Percentiles rank a stretch among this genome's conserved stretches.
These are phyloP conservation scores for Pseudogymnoascus sp. DNA, from an alignment of 2,329 filamentous ascomycete species.

Conservation along the genomic window DNA sequence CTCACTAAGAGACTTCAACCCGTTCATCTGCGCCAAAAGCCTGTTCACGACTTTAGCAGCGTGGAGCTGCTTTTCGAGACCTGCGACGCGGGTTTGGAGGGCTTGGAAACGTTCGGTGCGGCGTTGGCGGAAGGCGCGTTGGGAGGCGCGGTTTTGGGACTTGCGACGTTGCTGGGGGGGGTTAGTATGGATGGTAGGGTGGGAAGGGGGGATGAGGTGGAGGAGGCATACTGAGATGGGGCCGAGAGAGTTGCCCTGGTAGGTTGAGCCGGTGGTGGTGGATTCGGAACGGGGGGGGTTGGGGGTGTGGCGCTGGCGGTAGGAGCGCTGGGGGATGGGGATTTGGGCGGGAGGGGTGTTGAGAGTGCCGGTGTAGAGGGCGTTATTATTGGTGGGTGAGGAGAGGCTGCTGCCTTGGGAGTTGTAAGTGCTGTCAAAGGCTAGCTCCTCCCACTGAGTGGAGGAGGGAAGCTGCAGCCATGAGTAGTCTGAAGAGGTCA, in stretches of 20 bases:
- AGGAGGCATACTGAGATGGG: not conserved
- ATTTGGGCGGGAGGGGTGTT: not conserved
- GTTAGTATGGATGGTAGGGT: not conserved
- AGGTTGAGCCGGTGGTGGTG: no score
- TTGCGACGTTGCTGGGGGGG: not conserved
- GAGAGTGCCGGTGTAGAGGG: not conserved
- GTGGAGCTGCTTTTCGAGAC: not conserved
- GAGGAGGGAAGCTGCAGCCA: not conserved
- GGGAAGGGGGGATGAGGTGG: no score
- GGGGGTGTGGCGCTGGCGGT: not conserved
- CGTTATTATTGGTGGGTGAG: not conserved
- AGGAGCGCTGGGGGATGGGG: not conserved
- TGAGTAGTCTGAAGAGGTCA: not conserved
- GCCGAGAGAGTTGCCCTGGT: not conserved
- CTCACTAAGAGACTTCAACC: not conserved
- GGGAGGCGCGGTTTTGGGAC: constrained; percentile 1
- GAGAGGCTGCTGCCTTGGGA: not conserved
- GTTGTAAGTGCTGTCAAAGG: not conserved
- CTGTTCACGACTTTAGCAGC: not conserved
- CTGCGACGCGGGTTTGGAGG: not conserved
- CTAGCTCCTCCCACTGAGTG: not conserved
- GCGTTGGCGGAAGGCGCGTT: not conserved
- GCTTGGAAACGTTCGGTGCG: not conserved
- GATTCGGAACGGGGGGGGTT: not conserved
- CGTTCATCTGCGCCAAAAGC: not conserved